Conservation (phyloP, 2,329 filamentous ascomycete genomes). For the Arthroderma sp. region DNA sequence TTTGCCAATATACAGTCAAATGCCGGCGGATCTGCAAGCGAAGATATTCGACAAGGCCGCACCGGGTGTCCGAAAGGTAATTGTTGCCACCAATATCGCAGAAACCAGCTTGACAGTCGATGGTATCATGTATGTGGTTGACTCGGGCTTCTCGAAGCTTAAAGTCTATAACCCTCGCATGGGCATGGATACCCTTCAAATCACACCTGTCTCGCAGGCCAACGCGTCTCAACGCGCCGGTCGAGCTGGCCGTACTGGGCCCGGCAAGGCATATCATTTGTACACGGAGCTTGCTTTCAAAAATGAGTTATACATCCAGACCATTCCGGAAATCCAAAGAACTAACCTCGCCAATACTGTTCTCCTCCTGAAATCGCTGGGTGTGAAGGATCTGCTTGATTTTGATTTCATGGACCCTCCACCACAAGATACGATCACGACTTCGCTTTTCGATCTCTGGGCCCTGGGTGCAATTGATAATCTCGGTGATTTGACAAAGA, state of each 20-base stretch:
- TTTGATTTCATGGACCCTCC: slow-evolving; percentile 99
- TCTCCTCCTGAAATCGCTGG: slow-evolving; percentile 81
- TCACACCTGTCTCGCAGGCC: slow-evolving; percentile 93
- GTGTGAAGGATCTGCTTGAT: slow-evolving; percentile 84
- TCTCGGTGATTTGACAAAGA: slow-evolving; percentile 73
- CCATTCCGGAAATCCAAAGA: slow-evolving; percentile 92
- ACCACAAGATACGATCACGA: slow-evolving; percentile 93
- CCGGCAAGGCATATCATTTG: slow-evolving; percentile 85
- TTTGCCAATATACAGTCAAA: slow-evolving; percentile 95
- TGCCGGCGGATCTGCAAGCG: slow-evolving; percentile 94
- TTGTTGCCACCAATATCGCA: slow-evolving; percentile 96
- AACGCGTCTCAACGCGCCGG: slow-evolving; percentile 90
- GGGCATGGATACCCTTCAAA: slow-evolving; percentile 98
- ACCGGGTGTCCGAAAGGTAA: slow-evolving; percentile 87
- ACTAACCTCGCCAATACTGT: slow-evolving; percentile 95
- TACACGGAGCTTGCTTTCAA: slow-evolving; percentile 92
- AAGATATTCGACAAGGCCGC: slow-evolving; percentile 92
- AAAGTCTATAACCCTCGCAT: slow-evolving; percentile 98
- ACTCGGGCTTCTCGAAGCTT: slow-evolving; percentile 89
- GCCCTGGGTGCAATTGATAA: slow-evolving; percentile 88
- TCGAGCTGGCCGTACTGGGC: slow-evolving; percentile 83
- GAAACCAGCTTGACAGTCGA: slow-evolving; percentile 97
- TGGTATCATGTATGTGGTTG: slow-evolving; percentile 98
- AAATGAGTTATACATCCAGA: slow-evolving; percentile 91
- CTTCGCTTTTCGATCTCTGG: slow-evolving; percentile 95